Conservation (phyloP, 176 grass and related monocot species). For the Calamus simplicifolius region DNA sequence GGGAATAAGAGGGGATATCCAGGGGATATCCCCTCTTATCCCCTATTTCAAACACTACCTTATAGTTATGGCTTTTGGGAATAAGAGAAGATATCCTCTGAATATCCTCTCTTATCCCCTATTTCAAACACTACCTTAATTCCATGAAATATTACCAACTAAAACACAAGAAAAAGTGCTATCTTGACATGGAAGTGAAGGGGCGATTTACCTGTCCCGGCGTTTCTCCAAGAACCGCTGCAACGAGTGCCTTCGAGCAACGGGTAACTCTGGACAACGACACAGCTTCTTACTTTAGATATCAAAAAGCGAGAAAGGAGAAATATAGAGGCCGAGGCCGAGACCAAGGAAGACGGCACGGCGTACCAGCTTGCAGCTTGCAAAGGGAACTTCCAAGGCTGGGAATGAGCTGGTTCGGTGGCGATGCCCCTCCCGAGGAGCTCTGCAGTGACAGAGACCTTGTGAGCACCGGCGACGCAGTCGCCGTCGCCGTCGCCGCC, state of each 20-base stretch:
- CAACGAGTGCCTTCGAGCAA: constrained; percentile 6
- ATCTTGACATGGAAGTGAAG: not conserved
- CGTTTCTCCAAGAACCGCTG: constrained; percentile 15
- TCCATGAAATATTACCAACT: too few species aligned
- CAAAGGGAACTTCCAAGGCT: constrained; percentile 34
- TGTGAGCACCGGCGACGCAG: not conserved
- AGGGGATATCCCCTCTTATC: too few species aligned
- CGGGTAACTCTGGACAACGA: not conserved
- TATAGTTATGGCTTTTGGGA: too few species aligned
- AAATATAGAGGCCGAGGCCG: too few species aligned
- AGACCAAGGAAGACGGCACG: not conserved
- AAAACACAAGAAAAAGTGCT: too few species aligned
- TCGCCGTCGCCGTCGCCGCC: too few species aligned
- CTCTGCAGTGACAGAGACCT: not conserved
- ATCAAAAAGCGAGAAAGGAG: not conserved
- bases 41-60: too few species aligned
- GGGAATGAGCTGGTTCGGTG: constrained; percentile 36
- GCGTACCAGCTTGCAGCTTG: constrained; percentile 17
- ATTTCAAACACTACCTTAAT: too few species aligned
- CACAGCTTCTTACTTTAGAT: constrained; percentile 3
- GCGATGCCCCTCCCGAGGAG: not conserved
- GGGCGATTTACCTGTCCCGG: not conserved
- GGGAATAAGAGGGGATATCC: too few species aligned
- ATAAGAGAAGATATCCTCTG: too few species aligned
- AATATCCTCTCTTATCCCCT: too few species aligned